Conservation (phyloP, 176 grass and related monocot genomes). For the Aegilops bicornis region DNA sequence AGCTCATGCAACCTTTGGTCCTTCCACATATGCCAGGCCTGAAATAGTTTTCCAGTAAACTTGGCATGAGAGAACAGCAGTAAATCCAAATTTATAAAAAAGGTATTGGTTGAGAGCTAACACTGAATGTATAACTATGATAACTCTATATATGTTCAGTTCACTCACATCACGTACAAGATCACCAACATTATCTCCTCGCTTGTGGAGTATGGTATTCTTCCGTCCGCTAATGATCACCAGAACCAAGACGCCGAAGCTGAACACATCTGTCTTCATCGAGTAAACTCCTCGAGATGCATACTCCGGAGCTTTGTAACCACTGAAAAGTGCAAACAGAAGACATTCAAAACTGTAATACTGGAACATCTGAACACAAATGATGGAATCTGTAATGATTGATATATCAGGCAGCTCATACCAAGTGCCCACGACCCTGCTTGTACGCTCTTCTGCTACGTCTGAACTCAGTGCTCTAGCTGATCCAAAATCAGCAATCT, state of each 20-base stretch:
- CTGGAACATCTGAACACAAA: background rate
- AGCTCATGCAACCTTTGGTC: slow-evolving; percentile 29
- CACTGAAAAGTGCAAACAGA: slow-evolving; percentile 10
- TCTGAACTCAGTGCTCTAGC: slow-evolving; percentile 30
- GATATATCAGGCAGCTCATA: background rate
- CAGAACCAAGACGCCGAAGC: slow-evolving; percentile 37
- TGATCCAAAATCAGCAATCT: slow-evolving; percentile 37
- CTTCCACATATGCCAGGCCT: slow-evolving; percentile 42
- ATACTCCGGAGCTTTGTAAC: slow-evolving; percentile 41
- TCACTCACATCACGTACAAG: slow-evolving; percentile 36
- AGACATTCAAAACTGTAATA: background rate
- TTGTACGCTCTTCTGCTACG: slow-evolving; percentile 14
- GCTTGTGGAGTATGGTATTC: slow-evolving; percentile 6
- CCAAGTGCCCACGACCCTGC: slow-evolving; percentile 34
- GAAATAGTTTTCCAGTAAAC: background rate
- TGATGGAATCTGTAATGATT: background rate
- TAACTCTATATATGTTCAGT: background rate
- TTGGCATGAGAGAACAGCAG: background rate
- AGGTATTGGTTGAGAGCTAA: too few relatives aligned
- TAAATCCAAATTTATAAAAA: background rate
- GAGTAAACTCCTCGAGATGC: slow-evolving; percentile 37
- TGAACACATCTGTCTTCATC: slow-evolving; percentile 41
- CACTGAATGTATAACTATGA: too few relatives aligned
- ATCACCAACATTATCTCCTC: slow-evolving; percentile 16
- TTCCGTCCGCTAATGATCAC: slow-evolving; percentile 27